These are phyloP conservation scores for Porphyrellus cyaneotinctus DNA, from an alignment of 768 basidiomycete species.

Conservation along the genomic window DNA sequence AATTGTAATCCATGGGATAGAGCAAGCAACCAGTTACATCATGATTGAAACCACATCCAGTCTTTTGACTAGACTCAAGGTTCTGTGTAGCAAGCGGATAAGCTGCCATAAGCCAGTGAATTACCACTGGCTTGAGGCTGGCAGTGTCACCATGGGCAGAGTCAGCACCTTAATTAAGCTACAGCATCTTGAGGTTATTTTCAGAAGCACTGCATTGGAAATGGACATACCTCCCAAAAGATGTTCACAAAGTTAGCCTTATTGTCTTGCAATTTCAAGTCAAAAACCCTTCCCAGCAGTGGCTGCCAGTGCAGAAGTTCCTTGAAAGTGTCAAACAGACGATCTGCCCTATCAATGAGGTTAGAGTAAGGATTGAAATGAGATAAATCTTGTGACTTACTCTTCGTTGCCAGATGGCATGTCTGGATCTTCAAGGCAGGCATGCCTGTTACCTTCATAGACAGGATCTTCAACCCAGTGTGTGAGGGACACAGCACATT, in stretches of 20 bases:
- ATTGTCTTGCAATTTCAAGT: neutral
- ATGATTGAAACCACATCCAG: neutral
- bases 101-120: neutral
- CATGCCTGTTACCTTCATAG: neutral
- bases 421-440: neutral
- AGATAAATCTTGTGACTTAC: neutral
- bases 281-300: neutral
- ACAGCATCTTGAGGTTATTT: neutral
- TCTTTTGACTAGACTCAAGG: neutral
- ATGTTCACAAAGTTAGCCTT: neutral
- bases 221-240: neutral
- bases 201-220: neutral
- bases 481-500: neutral
- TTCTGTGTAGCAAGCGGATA: neutral
- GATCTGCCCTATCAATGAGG: neutral
- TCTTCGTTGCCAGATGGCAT: neutral
- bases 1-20: neutral
- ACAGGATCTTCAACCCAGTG: neutral
- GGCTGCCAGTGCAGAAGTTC: constrained; percentile 2
- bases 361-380: neutral
- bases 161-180: neutral
- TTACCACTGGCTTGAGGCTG: neutral
- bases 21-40: neutral
- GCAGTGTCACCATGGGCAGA: neutral
- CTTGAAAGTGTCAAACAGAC: neutral